These are phyloP conservation scores for Fusarium austroafricanum DNA, from an alignment of 2,329 filamentous ascomycete genomes.

Conservation along the genomic window DNA sequence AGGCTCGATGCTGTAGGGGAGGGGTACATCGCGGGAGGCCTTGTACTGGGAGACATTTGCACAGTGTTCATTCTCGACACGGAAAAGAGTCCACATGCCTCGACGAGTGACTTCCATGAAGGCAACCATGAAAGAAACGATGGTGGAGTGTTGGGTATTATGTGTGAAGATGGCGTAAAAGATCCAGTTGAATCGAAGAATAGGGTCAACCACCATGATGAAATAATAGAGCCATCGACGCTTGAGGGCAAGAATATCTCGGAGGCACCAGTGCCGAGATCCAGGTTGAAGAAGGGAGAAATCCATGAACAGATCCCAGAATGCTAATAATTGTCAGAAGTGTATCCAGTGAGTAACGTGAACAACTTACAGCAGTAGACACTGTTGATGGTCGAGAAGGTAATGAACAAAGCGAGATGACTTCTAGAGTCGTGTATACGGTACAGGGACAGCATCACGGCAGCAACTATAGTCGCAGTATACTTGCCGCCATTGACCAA, in stretches of 20 bases:
- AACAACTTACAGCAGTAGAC: conserved; percentile 77
- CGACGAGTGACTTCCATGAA: conserved; percentile 85
- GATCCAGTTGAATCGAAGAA: conserved; percentile 93
- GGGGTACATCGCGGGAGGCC: conserved; percentile 85
- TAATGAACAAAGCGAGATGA: conserved; percentile 78
- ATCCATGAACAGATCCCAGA: conserved; percentile 98
- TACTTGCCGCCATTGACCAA: conserved; percentile 95
- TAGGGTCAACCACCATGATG: conserved; percentile 84
- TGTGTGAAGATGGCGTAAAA: conserved; percentile 88
- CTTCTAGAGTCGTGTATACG: conserved; percentile 72
- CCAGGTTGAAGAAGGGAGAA: conserved; percentile 89
- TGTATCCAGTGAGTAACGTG: background rate
- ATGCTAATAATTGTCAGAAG: conserved; percentile 57
- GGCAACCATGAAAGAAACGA: conserved; percentile 82
- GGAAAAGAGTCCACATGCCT: conserved; percentile 91
- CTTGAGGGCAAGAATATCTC: conserved; percentile 84
- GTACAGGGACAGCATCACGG: conserved; percentile 83
- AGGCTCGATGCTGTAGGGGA: conserved; percentile 78
- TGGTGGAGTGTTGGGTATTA: conserved; percentile 83
- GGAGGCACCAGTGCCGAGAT: conserved; percentile 74
- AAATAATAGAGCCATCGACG: conserved; percentile 84
- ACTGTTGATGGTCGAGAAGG: conserved; percentile 83
- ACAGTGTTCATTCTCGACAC: conserved; percentile 98
- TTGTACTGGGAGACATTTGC: conserved; percentile 91
- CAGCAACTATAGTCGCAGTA: conserved; percentile 81